Evolutionary conservation across 352 stramenopile genomes (phyloP).

Genomic region (Phytopythium mirpurense): DNA sequence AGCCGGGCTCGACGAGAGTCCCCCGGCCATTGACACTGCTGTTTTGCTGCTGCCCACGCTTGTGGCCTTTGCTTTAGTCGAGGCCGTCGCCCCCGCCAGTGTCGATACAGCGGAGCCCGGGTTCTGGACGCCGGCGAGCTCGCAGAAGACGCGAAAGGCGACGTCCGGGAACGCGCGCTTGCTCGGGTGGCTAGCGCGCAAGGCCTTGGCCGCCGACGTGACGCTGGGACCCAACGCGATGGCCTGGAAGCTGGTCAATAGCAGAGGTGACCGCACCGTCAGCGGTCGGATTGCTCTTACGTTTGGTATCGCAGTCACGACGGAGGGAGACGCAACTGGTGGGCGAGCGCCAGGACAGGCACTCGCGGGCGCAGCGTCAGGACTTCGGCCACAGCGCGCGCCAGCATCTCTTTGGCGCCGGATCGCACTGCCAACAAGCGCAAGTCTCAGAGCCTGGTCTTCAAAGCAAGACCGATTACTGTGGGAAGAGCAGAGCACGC

Average conservation of each 20-base stretch:
- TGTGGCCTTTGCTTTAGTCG: not conserved
- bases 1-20: not conserved
- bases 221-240: not conserved
- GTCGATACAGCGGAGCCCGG: not conserved
- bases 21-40: not conserved
- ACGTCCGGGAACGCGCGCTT: slow-evolving; percentile 2
- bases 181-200: not conserved
- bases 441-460: too few relatives aligned
- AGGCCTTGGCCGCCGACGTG: not conserved
- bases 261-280: too few relatives aligned
- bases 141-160: slow-evolving; percentile 2
- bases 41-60: not conserved
- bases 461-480: not conserved
- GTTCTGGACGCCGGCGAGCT: not conserved
- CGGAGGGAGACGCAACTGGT: slow-evolving; percentile 1
- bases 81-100: not conserved
- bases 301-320: too few relatives aligned
- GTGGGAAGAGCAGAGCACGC: not conserved
- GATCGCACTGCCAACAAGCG: not conserved
- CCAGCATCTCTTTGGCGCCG: slow-evolving; percentile 4
- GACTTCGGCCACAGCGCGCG: slow-evolving; percentile 1
- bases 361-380: slow-evolving; percentile 3
- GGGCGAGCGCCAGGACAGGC: slow-evolving; percentile 3
- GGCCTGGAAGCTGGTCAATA: not conserved
- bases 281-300: too few relatives aligned